phyloP scores from a whole-genome alignment of 345 rosid genomes.

The Sisymbrium irio region DNA sequence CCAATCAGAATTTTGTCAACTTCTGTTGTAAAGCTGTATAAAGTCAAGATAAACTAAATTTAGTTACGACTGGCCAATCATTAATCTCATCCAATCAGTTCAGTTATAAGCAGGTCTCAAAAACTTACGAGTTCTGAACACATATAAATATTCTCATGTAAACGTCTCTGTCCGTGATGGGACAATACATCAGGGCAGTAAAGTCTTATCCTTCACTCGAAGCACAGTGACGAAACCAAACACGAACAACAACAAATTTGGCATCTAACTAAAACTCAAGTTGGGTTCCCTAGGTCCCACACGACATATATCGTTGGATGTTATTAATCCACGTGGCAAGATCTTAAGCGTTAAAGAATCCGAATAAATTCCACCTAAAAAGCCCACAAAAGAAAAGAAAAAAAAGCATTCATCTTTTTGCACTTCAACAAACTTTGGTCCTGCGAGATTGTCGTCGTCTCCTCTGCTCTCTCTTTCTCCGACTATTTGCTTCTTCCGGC shows the following conservation, averaged over 20 bases:
- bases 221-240: conserved; percentile 3
- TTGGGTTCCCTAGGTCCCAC: conserved; percentile 26
- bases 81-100: neutral
- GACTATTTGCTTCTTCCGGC: neutral
- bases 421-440: neutral
- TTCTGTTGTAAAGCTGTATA: neutral
- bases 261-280: neutral
- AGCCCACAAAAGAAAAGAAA: neutral
- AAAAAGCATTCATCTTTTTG: conserved; percentile 7
- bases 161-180: conserved; percentile 12
- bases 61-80: neutral
- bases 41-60: neutral
- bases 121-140: neutral
- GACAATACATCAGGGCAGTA: neutral
- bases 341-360: conserved; percentile 10
- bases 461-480: conserved; percentile 12
- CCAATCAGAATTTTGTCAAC: neutral
- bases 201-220: neutral
- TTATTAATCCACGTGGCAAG: conserved; percentile 8
- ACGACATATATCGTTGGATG: neutral
- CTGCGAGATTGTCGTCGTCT: conserved; percentile 4
- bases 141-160: conserved; percentile 4
- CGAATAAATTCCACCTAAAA: conserved; percentile 16
- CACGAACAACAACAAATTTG: neutral
- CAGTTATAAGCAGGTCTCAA: neutral